These are phyloP conservation scores for Calendula officinalis DNA, from an alignment of 129 eudicot genomes.

Conservation along the genomic window DNA sequence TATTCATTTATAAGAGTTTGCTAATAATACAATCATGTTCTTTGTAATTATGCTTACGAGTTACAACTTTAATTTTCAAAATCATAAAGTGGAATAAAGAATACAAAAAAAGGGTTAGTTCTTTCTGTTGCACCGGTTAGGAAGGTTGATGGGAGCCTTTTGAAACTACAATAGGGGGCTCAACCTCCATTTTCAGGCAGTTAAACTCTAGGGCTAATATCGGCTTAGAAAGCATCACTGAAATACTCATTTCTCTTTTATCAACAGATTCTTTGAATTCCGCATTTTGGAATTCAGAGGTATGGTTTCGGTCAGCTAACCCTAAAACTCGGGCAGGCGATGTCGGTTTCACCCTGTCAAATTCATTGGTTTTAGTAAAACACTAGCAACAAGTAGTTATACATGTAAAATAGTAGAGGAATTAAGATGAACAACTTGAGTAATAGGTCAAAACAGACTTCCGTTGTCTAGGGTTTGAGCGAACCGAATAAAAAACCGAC, in stretches of 20 bases:
- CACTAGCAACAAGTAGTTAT: not conserved
- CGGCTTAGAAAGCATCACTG: slow-evolving; percentile 80
- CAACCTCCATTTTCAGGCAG: slow-evolving; percentile 68
- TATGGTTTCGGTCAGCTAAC: slow-evolving; percentile 26
- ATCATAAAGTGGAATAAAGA: slow-evolving; percentile 4
- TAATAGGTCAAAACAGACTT: not conserved
- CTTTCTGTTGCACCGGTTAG: not conserved
- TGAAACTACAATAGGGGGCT: slow-evolving; percentile 56
- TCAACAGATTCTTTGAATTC: slow-evolving; percentile 19
- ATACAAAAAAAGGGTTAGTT: not conserved
- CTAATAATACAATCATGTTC: not conserved
- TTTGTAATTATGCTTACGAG: not conserved
- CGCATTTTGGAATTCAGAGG: slow-evolving; percentile 16
- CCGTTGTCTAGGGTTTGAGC: not conserved
- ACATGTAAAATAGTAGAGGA: slow-evolving; percentile 3
- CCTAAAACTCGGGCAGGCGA: slow-evolving; percentile 47
- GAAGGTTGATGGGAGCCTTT: slow-evolving; percentile 5
- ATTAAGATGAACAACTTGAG: not conserved
- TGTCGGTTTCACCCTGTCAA: slow-evolving; percentile 62
- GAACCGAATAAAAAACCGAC: too few species aligned
- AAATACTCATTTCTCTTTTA: slow-evolving; percentile 51
- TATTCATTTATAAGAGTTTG: not conserved
- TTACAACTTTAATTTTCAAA: not conserved
- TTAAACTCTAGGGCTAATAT: slow-evolving; percentile 76
- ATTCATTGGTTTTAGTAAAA: not conserved